A percentile compares a stretch with the other conserved stretches of the same genome.
Evolutionary conservation across 371 early-diverging fungal species (phyloP).

Genomic region (Rhizopus sp.): DNA sequence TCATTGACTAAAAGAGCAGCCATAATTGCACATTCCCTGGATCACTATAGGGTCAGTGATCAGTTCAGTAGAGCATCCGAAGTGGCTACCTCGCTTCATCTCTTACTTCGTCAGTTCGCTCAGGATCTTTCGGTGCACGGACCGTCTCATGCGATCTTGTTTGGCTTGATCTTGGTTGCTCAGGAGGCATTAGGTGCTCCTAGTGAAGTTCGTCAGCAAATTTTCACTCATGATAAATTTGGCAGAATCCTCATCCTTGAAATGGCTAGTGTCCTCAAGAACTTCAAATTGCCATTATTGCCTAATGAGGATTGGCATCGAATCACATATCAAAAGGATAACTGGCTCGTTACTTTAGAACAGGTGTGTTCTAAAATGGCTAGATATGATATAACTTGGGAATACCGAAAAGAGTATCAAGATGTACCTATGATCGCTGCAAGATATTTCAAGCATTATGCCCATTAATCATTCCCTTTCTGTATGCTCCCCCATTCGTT

Average conservation of each 20-base stretch:
- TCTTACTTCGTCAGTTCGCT: slow-evolving; percentile 22
- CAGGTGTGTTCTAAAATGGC: slow-evolving; percentile 28
- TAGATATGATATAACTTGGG: slow-evolving; percentile 43
- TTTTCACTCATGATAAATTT: slow-evolving; percentile 39
- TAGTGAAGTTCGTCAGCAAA: slow-evolving; percentile 40
- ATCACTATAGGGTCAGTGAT: slow-evolving; percentile 34
- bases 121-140: slow-evolving; percentile 15
- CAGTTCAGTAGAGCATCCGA: slow-evolving; percentile 35
- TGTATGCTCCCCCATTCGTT: not conserved
- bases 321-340: not conserved
- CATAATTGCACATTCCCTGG: slow-evolving; percentile 25
- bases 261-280: slow-evolving; percentile 35
- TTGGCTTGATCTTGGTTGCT: slow-evolving; percentile 31
- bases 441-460: slow-evolving; percentile 20
- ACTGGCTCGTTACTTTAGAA: slow-evolving; percentile 31
- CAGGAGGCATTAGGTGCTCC: slow-evolving; percentile 35
- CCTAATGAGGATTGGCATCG: slow-evolving; percentile 5
- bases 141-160: slow-evolving; percentile 19
- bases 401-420: slow-evolving; percentile 42
- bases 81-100: slow-evolving; percentile 25
- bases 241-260: slow-evolving; percentile 42
- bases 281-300: slow-evolving; percentile 21
- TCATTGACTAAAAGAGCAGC: slow-evolving; percentile 24
- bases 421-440: slow-evolving; percentile 35
- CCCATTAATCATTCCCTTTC: not conserved